These are phyloP conservation scores for Cercospora brassicicola DNA, from an alignment of 2,329 filamentous ascomycete genomes.

Conservation along the genomic window DNA sequence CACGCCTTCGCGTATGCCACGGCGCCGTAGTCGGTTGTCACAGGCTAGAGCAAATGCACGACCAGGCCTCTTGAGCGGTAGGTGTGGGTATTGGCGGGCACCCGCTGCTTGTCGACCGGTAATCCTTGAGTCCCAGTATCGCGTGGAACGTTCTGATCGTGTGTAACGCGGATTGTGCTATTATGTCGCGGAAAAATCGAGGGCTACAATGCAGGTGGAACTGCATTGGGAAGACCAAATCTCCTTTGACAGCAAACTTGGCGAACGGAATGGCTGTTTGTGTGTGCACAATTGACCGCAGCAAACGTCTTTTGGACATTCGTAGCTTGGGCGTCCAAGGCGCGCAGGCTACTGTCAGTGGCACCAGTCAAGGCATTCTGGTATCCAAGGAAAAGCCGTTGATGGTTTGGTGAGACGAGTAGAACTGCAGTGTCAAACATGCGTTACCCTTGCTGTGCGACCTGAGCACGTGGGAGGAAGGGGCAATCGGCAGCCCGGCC, in stretches of 20 bases:
- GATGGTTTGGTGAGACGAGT: not conserved
- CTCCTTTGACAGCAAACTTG: constrained; percentile 9
- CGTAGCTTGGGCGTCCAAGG: not conserved
- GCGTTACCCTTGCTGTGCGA: not conserved
- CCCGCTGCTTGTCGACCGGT: constrained; percentile 17
- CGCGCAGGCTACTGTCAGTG: not conserved
- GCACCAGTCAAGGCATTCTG: not conserved
- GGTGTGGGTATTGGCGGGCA: constrained; percentile 17
- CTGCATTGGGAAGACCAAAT: constrained; percentile 17
- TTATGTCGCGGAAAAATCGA: constrained; percentile 3
- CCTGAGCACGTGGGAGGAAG: constrained; percentile 4
- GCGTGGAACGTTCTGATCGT: constrained; percentile 7
- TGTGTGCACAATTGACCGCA: not conserved
- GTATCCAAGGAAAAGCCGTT: constrained; percentile 2
- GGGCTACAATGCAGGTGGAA: constrained; percentile 12
- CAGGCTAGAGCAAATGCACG: constrained; percentile 18
- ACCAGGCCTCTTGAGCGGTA: constrained; percentile 20
- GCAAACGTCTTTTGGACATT: not conserved
- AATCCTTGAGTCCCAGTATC: constrained; percentile 18
- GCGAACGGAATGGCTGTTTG: not conserved
- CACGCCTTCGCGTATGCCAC: constrained; percentile 18
- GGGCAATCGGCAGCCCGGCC: not conserved
- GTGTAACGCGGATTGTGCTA: constrained; percentile 9
- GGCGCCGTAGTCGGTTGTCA: constrained; percentile 11
- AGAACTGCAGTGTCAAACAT: not conserved